Percentiles rank a stretch among this genome's conserved stretches.
phyloP scores from a whole-genome alignment of 2,329 filamentous ascomycete genomes.

The Emmonsia crescens region DNA sequence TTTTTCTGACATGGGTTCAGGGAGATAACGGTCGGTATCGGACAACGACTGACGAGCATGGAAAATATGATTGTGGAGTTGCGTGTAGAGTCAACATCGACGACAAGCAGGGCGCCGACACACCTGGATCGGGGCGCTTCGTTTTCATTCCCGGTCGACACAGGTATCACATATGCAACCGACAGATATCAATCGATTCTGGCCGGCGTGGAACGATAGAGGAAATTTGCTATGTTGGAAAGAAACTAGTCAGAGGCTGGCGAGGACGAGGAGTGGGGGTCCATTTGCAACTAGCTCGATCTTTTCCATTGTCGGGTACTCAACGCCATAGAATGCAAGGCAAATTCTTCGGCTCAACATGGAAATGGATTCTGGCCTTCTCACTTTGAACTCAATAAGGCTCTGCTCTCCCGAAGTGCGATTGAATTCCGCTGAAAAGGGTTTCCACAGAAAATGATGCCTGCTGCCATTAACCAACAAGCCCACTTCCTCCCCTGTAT shows the following conservation, averaged over 20 bases:
- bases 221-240: slow-evolving; percentile 9
- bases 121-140: not conserved
- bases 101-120: not conserved
- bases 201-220: slow-evolving; percentile 7
- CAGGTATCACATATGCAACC: not conserved
- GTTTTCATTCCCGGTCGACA: not conserved
- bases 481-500: not conserved
- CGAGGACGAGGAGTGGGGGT: slow-evolving; percentile 11
- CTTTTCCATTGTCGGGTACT: slow-evolving; percentile 8
- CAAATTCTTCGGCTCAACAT: slow-evolving; percentile 8
- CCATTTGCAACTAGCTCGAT: slow-evolving; percentile 11
- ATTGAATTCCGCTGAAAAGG: not conserved
- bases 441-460: not conserved
- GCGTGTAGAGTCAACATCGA: not conserved
- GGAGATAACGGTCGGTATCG: not conserved
- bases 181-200: slow-evolving; percentile 12
- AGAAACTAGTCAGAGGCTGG: slow-evolving; percentile 2
- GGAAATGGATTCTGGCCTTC: slow-evolving; percentile 4
- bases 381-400: slow-evolving; percentile 1
- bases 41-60: not conserved
- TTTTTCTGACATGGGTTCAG: not conserved
- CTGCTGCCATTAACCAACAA: not conserved
- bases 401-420: not conserved
- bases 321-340: slow-evolving; percentile 9
- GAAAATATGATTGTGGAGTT: not conserved